Evolutionary conservation across 257 asterid genomes (phyloP), one percentile per base, ranked within the genome.

Genomic region (Nicotiana benthamiana): DNA sequence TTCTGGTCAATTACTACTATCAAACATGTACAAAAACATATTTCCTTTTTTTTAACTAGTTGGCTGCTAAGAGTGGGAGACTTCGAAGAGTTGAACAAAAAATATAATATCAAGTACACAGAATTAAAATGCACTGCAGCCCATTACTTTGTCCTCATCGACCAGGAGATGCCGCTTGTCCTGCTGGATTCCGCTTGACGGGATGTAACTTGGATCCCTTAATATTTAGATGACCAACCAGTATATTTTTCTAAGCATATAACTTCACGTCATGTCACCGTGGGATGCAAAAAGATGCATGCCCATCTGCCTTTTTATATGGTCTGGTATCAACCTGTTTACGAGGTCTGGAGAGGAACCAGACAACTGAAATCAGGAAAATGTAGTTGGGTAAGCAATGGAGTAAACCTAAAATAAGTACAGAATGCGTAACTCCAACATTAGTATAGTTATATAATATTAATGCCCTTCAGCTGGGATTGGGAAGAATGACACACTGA

Each of bases 271-370:
- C 85, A 80, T 88, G 86, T 89, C 88, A 85, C 92, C 82, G 2
- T 88, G 85, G 46, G 96, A 87, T 84, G 95, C 89, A 62, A 88
- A 88, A 86, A 88, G 88, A 79, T 92, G 95, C 27, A 87, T 80
- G 26, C 97, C 94, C 92, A 87, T 86, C 88, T 93, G 98, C 80
- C 92, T 91, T 85, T 90, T 93, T 79, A 93, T 87, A 36, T 93
- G 94, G 79, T 95, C 97, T 46, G 98, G 98, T 83, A 95, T 86
- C 88, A 95, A 89, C 90, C 91, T 89, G 91, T 86, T 93, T 80
- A 93, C 64, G 13, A 95, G 92, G 83, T 92, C 98, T 1, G 97
- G 92, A 54, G 97, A 89, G 36, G 94, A 93, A 67, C 95, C 94
- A 64, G 91, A 81, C 80, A 95, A 77, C 98, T 94, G 78, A 40